Evolutionary conservation across 2,329 filamentous ascomycete species (phyloP).

Genomic region (Cladosporium halotolerans): DNA sequence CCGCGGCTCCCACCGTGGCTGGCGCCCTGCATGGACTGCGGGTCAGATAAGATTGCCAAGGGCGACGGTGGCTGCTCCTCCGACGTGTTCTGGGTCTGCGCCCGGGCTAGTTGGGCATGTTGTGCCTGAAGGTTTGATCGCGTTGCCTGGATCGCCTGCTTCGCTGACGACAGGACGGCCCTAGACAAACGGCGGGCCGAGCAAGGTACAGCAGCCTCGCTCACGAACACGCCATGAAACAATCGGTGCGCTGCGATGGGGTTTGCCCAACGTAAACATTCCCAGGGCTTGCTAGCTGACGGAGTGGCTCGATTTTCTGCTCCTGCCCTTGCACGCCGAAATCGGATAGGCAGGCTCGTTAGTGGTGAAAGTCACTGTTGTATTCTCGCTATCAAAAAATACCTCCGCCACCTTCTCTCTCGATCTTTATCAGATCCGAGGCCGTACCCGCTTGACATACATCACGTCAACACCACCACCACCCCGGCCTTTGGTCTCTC

Average conservation of each 20-base stretch:
- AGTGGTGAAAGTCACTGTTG: background rate
- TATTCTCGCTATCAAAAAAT: background rate
- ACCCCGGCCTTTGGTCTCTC: background rate
- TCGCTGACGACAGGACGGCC: slow-evolving; percentile 3
- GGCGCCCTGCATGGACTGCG: background rate
- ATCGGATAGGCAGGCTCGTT: background rate
- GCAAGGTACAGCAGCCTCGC: slow-evolving; percentile 5
- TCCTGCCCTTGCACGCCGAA: slow-evolving; percentile 6
- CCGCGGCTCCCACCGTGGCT: background rate
- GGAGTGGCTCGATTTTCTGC: slow-evolving; percentile 7
- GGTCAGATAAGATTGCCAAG: slow-evolving; percentile 12
- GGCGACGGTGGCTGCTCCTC: background rate
- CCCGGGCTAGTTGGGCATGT: slow-evolving; percentile 8
- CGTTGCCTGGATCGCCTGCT: background rate
- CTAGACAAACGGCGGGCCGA: slow-evolving; percentile 4
- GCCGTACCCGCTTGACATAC: slow-evolving; percentile 1
- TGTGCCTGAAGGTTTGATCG: too few relatives aligned
- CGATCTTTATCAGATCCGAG: slow-evolving; percentile 12
- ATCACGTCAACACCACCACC: slow-evolving; percentile 8
- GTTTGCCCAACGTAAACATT: slow-evolving; percentile 6
- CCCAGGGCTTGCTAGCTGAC: slow-evolving; percentile 1
- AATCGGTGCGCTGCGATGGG: slow-evolving; percentile 8
- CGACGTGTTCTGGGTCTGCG: background rate
- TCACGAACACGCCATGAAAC: slow-evolving; percentile 3
- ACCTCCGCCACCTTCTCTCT: slow-evolving; percentile 2